A percentile compares a stretch with the other conserved stretches of the same genome.
phyloP scores from a whole-genome alignment of 192 early-diverging fungal genomes.

The Linnemannia exigua region DNA sequence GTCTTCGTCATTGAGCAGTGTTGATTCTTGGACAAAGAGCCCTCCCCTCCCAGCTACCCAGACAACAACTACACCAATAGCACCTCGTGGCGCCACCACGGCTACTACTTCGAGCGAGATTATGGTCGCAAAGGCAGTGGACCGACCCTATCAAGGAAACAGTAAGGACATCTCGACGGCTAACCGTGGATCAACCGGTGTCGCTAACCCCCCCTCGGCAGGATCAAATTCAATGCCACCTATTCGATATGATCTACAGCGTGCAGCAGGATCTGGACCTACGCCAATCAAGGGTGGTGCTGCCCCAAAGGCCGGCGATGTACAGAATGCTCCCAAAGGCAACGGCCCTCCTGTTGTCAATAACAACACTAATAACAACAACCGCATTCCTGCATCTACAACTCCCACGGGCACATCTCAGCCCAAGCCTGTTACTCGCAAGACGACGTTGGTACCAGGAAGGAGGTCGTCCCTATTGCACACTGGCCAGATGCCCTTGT shows the following conservation, averaged over 20 bases:
- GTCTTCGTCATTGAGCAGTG: neutral
- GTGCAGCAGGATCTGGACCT: neutral
- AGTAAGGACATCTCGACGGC: neutral
- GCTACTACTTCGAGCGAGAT: neutral
- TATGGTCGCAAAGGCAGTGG: neutral
- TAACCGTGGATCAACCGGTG: neutral
- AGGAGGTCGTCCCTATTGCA: constrained; percentile 22
- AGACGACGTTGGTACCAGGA: constrained; percentile 26
- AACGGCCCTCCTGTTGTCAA: neutral
- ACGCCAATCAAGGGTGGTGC: neutral
- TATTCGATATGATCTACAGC: neutral
- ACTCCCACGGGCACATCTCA: neutral
- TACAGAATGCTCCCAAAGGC: neutral
- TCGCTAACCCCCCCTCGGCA: neutral
- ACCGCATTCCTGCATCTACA: neutral
- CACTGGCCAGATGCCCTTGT: neutral
- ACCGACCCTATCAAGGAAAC: neutral
- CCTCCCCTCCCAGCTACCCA: neutral
- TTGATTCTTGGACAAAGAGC: neutral
- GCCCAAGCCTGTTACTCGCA: neutral
- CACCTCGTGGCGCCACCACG: neutral
- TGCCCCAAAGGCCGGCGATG: neutral
- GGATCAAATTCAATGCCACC: neutral
- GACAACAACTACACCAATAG: neutral
- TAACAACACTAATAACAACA: neutral